Conservation (phyloP, 345 rosid species). For the Passiflora organensis region DNA sequence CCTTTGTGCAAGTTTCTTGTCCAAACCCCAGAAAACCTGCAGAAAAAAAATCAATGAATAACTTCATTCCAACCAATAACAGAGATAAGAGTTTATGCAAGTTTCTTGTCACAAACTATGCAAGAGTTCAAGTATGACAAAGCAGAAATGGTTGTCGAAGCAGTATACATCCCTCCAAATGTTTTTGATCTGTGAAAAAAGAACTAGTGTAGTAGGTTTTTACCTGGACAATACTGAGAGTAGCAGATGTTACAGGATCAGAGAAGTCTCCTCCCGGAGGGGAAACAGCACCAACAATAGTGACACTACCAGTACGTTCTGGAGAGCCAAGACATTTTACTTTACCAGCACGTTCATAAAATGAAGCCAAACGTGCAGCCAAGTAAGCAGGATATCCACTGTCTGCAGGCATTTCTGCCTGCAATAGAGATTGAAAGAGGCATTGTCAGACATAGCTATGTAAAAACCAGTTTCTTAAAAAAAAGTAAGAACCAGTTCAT, state of each 20-base stretch:
- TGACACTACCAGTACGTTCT: conserved; percentile 97
- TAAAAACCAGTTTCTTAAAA: too few relatives aligned
- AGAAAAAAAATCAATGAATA: conserved; percentile 10
- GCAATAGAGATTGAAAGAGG: conserved; percentile 11
- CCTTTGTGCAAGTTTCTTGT: conserved; percentile 99
- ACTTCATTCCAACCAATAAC: neutral
- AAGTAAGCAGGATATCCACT: conserved; percentile 99
- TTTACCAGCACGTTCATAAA: conserved; percentile 99
- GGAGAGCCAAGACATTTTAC: conserved; percentile 98
- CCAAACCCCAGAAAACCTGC: conserved; percentile 99
- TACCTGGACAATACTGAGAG: conserved; percentile 99
- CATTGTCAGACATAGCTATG: too few relatives aligned
- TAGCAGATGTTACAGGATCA: conserved; percentile 99
- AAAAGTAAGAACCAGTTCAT: too few relatives aligned
- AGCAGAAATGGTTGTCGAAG: neutral
- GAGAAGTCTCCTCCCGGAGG: conserved; percentile 99
- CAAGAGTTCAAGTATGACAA: too few relatives aligned
- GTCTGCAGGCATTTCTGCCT: conserved; percentile 99
- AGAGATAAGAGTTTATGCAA: neutral
- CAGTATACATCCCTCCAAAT: neutral
- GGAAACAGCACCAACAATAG: conserved; percentile 99
- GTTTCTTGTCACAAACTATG: too few relatives aligned
- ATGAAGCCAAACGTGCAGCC: conserved; percentile 97
- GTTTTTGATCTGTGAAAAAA: conserved; percentile 1
- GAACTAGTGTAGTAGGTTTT: conserved; percentile 9